Evolutionary conservation across 495 filamentous ascomycete species (phyloP), one percentile per base, ranked within the genome.

Genomic region (Hypoxylon fuscum): DNA sequence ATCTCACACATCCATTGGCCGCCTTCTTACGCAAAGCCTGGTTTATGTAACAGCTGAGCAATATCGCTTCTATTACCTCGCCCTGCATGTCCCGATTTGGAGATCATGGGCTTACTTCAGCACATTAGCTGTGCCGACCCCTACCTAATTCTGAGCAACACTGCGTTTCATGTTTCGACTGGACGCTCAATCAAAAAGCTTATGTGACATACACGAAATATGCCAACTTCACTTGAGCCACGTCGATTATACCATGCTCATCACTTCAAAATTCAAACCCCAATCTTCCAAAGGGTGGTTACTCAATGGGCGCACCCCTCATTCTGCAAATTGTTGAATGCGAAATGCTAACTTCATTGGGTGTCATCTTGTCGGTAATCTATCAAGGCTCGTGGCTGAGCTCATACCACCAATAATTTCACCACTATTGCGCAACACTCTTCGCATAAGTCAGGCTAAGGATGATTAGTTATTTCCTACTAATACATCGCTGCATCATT

Each of bases 81-180:
- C 48, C 27, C 34, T 35, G 32, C n/a, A 50, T 58, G 34, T 48
- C 61, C 61, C 43, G 23, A 49, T 64, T 23, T 21, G 43, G 54
- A 64, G 46, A 32, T 34, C 17, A 31, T 32, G 0, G 22, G 20
- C 35, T 59, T 59, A 49, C 55, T 40, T 59, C 37, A 51, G 27
- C 44, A 59, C 40, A 18, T 45, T 31, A 55, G 42, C 61, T 49
- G 5, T 48, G 14, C 47, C n/a, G 12, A 53, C 49, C 53, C 47
- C 42, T 49, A 44, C 21, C 35, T 20, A 17, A 50, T 27, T 35
- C 20, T 40, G 8, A 37, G 42, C 14, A 41, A 9, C 9, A 17
- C 31, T 55, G 35, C 48, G 31, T 55, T 54, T 55, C 44, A 41
- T 54, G 42, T 54, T 56, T 53, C 53, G 18, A 41, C 11, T 41